Base-by-base conservation (phyloP, 345 rosid species). In the Brassica nigra region DNA sequence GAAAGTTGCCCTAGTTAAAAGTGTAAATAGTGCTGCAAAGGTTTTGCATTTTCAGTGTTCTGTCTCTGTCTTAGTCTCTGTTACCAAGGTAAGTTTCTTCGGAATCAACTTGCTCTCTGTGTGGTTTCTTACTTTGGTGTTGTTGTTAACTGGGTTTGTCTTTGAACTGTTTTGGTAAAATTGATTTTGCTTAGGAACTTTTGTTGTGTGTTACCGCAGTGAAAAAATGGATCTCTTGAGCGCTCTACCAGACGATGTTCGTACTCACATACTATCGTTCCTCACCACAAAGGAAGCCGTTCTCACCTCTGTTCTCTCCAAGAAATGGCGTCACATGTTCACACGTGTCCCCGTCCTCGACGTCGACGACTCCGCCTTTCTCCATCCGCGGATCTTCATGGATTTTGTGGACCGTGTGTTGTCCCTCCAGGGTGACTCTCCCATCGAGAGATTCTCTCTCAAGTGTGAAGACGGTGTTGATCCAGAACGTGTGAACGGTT, bases 141-240 rank as follows among this genome's bases (percentile, higher is more conserved):
- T 5, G 55, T 14, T 5, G 18, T 49, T 49, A 54, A 54, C 10
- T 2, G 5, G 58, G 6, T 4, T 4, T 47, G 20, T 16, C 23
- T 54, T 5, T 54, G 23, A 54, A 16, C 59, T 54, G 59, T 54
- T 54, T 54, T 23, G 54, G 59, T 54, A 54, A 54, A 54, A 54
- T 54, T 15, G 59, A n/a, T 15, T 54, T 52, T 44, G 5, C n/a
- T 44, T 7, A 54, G 59, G 9, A 12, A 44, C 52, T 1, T 44
- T 54, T 54, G n/a, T n/a, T 9, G 44, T 39, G 47, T 39, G 47
- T 10, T 42, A 14, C 59, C 28, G 31, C 3, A 27, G 58, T n/a
- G 68, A 73, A 42, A 42, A 58, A 20, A 74, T 74, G 77, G 78
- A 75, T 75, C 71, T n/a, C 10, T 34, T 75, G 71, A 65, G 64